Evolutionary conservation across 1,139 yeast genomes (phyloP), one percentile per base, ranked within the genome.

Genomic region (Pichia sp.): DNA sequence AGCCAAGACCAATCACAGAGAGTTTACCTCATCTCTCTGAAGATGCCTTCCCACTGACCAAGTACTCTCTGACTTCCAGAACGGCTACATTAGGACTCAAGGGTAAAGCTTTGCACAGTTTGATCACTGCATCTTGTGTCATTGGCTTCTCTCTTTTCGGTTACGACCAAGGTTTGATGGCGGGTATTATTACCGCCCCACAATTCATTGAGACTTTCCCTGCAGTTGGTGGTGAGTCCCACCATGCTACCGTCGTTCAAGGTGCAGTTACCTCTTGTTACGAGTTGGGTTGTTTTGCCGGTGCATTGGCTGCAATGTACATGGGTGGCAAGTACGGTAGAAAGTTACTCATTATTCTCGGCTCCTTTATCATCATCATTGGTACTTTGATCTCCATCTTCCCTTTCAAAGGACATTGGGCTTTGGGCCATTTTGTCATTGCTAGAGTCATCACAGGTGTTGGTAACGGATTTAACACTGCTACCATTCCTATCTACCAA

Each of bases 401-500:
- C 39, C 67, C 88, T n/a, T 69, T 69, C 53, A 59, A 60, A 35
- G 69, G 55, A 9, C 59, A 58, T 33, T 64, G 63, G 64, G 56
- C 66, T 14, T 61, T 78, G 40, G 83, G 80, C 23, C 91, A 81
- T 27, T 46, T 46, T 13, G 37, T 46, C 18, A 39, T 45, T 38
- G 44, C 45, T 45, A 71, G 94, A 61, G 75, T 80, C 40, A 62
- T 81, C 29, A 73, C 86, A n/a, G 94, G 94, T 45, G 44, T 80
- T 29, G 94, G 94, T 48, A 78, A 79, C 47, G 94, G 94, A 46
- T 56, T 79, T 56, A 78, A 77, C 53, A 82, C 91, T 17, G 81
- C 88, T 22, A 79, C 88, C 25, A 77, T 82, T 41, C 94, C 94
- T 13, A 77, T 79, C 45, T 81, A 85, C 77, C 86, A 82, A 58